Evolutionary conservation across 2,329 filamentous ascomycete genomes (phyloP).

Genomic region (Alternaria atra): DNA sequence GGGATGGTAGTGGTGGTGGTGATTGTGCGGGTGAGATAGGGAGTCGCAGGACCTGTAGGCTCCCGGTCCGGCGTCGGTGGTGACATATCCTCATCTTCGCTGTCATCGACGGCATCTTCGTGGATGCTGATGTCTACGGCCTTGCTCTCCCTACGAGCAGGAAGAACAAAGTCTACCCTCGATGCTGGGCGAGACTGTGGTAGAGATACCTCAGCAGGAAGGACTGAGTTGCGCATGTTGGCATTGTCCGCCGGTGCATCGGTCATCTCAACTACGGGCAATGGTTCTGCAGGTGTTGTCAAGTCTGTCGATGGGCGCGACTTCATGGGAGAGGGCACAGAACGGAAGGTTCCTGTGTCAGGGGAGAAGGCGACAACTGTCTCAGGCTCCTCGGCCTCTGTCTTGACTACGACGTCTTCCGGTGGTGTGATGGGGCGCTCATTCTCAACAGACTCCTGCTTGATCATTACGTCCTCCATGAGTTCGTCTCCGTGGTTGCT

Average conservation of each 20-base stretch:
- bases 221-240: conserved; percentile 31
- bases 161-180: conserved; percentile 20
- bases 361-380: conserved; percentile 47
- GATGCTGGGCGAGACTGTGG: conserved; percentile 15
- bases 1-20: conserved; percentile 61
- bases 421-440: conserved; percentile 35
- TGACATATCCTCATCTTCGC: conserved; percentile 39
- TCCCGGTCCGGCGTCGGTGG: conserved; percentile 31
- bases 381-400: conserved; percentile 24
- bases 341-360: conserved; percentile 50
- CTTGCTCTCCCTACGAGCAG: conserved; percentile 24
- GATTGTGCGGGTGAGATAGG: conserved; percentile 52
- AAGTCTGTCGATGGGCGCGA: conserved; percentile 15
- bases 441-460: conserved; percentile 29
- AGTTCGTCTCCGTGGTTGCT: conserved; percentile 65
- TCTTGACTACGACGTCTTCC: conserved; percentile 15
- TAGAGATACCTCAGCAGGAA: conserved; percentile 21
- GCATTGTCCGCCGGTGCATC: conserved; percentile 37
- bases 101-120: conserved; percentile 45
- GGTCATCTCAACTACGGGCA: conserved; percentile 29
- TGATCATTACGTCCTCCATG: conserved; percentile 43
- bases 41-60: conserved; percentile 41
- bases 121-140: conserved; percentile 37
- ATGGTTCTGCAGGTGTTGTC: conserved; percentile 25
- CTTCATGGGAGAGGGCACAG: conserved; percentile 44